phyloP scores from a whole-genome alignment of 2,329 filamentous ascomycete genomes.

The Xenoacremonium recifei region DNA sequence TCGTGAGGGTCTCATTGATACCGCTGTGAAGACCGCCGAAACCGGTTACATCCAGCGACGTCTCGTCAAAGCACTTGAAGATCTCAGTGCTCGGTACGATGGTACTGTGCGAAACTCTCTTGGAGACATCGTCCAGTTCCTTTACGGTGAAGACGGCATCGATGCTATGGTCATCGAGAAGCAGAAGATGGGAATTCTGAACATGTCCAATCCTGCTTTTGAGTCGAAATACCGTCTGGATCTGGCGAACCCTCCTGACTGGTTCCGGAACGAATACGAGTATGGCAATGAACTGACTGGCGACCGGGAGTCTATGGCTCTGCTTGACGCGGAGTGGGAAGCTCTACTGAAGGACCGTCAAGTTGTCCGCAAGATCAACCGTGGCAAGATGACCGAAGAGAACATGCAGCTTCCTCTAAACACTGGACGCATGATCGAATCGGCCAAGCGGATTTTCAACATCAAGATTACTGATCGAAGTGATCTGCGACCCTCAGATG shows the following conservation, averaged over 20 bases:
- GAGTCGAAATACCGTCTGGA: constrained; percentile 82
- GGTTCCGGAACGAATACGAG: constrained; percentile 61
- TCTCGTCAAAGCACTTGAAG: constrained; percentile 95
- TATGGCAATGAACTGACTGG: constrained; percentile 84
- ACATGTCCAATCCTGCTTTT: constrained; percentile 74
- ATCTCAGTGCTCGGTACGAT: constrained; percentile 96
- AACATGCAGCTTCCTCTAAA: constrained; percentile 92
- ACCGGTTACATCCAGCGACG: constrained; percentile 99
- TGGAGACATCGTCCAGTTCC: constrained; percentile 93
- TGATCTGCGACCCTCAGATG: constrained; percentile 84
- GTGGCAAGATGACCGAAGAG: constrained; percentile 71
- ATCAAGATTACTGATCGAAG: constrained; percentile 84
- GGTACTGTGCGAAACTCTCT: constrained; percentile 96
- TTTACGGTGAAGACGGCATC: constrained; percentile 95
- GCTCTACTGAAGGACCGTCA: constrained; percentile 71
- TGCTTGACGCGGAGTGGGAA: constrained; percentile 88
- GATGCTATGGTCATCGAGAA: constrained; percentile 94
- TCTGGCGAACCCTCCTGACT: constrained; percentile 56
- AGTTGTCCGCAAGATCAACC: constrained; percentile 68
- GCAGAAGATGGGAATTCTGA: constrained; percentile 84
- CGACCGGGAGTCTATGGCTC: constrained; percentile 81
- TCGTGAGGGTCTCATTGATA: constrained; percentile 99
- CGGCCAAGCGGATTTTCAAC: constrained; percentile 85
- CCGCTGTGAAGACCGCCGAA: constrained; percentile 97
- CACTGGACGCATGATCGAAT: constrained; percentile 84